Evolutionary conservation across 306 rosid genomes (phyloP), one percentile per base, ranked within the genome.

Genomic region (Begonia peltatifolia): DNA sequence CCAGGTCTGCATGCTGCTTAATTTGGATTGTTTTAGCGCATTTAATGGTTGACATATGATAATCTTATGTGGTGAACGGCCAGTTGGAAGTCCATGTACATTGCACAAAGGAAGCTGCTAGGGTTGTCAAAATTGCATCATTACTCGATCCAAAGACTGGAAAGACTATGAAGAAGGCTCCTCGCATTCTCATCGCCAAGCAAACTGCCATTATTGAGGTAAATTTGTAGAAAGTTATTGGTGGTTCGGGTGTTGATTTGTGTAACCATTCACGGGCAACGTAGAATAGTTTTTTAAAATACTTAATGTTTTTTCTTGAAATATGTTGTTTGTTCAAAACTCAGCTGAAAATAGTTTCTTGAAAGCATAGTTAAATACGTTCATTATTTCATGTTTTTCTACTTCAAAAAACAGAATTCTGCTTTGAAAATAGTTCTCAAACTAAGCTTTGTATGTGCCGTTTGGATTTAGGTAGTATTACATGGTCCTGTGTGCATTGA

Each of bases 121-220:
- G 65, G 69, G 93, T 90, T 14, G 76, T 77, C 47, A 81, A 48
- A 63, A 79, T 90, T 71, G 25, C 75, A 52, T 86, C 92, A 11
- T 55, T 79, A 63, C 82, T 86, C 14, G 95, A 90, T 68, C 61
- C 94, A 6, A 90, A 86, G 83, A 90, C 92, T 6, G 94, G 99
- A 38, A 79, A 90, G 69, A 84, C 73, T 65, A 70, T 79, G 20
- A 90, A 83, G 64, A 83, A 77, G 66, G 72, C 86, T 35, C 99
- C 99, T 2, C 92, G 99, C 14, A 80, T 85, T 68, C 93, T 90
- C 55, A 67, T 67, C 12, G 77, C 96, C 17, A 86, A 83, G 74
- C 99, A 90, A 69, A 83, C 77, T 66, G 99, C 99, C 20, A 78
- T 81, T 14, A 17, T 90, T 38, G 96, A 90, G 99, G 99, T 90